A percentile compares a stretch with the other conserved stretches of the same genome.
phyloP scores from a whole-genome alignment of 345 rosid genomes.

The Gossypium rotundifolium region DNA sequence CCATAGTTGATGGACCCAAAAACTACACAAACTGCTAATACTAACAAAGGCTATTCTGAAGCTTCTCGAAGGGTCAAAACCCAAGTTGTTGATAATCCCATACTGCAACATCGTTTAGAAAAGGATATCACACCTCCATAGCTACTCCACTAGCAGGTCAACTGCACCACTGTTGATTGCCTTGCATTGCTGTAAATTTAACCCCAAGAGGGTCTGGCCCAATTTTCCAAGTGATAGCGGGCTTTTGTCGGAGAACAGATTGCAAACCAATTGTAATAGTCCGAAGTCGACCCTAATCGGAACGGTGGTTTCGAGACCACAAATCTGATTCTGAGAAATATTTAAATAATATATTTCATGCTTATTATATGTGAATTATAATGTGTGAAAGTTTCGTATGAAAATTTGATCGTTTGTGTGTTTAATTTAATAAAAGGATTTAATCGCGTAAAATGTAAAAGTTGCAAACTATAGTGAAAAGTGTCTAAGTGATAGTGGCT shows the following conservation, averaged over 20 bases:
- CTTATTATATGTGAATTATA: too few species aligned
- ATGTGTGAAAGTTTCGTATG: too few species aligned
- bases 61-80: constrained; percentile 4
- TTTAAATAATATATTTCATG: too few species aligned
- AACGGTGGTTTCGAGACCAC: too few species aligned
- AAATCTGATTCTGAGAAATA: too few species aligned
- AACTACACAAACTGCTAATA: constrained; percentile 38
- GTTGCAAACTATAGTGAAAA: too few species aligned
- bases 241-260: constrained; percentile 59
- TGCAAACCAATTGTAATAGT: too few species aligned
- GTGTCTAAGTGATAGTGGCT: too few species aligned
- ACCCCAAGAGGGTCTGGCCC: constrained; percentile 62
- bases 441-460: too few species aligned
- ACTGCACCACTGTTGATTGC: constrained; percentile 44
- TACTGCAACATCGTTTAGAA: constrained; percentile 20
- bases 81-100: background rate
- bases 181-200: constrained; percentile 78
- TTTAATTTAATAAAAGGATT: too few species aligned
- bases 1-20: constrained; percentile 67
- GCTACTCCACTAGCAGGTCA: constrained; percentile 50
- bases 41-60: constrained; percentile 19
- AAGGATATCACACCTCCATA: constrained; percentile 86
- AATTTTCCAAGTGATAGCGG: constrained; percentile 41
- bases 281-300: too few species aligned
- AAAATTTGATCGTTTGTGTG: too few species aligned